Percentiles rank a stretch among this genome's conserved stretches.
phyloP scores from a whole-genome alignment of 2,329 filamentous ascomycete species.

The Rhynchosporium agropyri region DNA sequence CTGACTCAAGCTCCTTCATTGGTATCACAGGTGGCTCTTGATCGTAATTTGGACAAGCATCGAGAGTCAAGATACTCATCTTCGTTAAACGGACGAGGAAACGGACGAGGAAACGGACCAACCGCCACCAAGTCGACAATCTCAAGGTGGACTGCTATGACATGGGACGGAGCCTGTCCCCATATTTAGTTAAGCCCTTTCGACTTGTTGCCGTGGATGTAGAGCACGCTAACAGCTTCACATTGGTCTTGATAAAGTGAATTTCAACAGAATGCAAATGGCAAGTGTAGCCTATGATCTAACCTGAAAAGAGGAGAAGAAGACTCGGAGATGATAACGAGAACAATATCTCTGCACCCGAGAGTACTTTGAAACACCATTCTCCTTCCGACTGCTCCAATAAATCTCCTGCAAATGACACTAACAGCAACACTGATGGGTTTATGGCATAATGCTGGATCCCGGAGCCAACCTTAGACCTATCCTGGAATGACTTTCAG shows the following conservation, averaged over 20 bases:
- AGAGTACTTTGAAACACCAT: not conserved
- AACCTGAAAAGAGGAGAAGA: constrained; percentile 1
- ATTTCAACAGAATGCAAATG: constrained; percentile 6
- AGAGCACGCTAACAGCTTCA: not conserved
- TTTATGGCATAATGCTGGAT: constrained; percentile 17
- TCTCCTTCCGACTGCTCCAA: not conserved
- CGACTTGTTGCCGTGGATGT: not conserved
- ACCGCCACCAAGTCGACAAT: constrained; percentile 13
- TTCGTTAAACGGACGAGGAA: not conserved
- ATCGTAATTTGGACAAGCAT: constrained; percentile 19
- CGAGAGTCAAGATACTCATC: not conserved
- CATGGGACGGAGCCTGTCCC: constrained; percentile 2
- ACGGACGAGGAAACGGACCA: constrained; percentile 9
- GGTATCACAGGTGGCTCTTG: not conserved
- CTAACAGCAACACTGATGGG: not conserved
- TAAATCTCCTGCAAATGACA: constrained; percentile 1
- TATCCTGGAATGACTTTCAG: not conserved
- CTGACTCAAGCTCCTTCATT: constrained; percentile 7
- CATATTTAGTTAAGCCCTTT: not conserved
- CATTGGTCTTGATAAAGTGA: not conserved
- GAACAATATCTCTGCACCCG: not conserved
- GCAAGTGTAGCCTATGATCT: constrained; percentile 5
- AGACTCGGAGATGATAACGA: constrained; percentile 3
- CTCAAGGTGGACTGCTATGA: constrained; percentile 6
- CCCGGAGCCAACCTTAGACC: constrained; percentile 2